Evolutionary conservation across 2,329 filamentous ascomycete genomes (phyloP), one percentile per base, ranked within the genome.

Genomic region (Microdochium bolleyi): DNA sequence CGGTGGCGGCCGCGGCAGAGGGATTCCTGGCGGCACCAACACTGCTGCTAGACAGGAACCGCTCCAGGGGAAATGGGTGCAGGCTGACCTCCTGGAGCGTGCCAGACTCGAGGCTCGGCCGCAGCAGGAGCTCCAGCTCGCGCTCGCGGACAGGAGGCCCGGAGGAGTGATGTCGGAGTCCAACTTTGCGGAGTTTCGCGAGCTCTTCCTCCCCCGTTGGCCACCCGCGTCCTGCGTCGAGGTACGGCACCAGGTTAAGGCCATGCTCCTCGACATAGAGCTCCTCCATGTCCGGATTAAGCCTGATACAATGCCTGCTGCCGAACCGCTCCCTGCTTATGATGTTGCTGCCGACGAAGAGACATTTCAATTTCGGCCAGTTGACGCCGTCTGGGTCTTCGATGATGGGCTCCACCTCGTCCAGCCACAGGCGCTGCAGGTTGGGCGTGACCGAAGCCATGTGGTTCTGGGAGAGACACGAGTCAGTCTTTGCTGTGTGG

Each of bases 371-470:
- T 41, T 51, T 53, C 38, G 49, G 44, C 48, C 53, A 61, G 10
- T 25, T 2, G 7, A 24, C 25, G n/a, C 54, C 8, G 2, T 51
- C 2, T 27, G 16, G 9, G 2, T 49, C 24, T n/a, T 37, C 24
- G 10, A 53, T 27, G 2, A 2, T 24, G 14, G 60, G 3, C 30
- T 50, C 24, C 7, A 46, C 21, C 5, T 46, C 41, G 22, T 63
- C 58, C 1, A 65, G 8, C 61, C 61, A 65, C 2, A 57, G 52
- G 11, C 59, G 55, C 49, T 64, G 58, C 5, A 64, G 46, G 19
- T 62, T 63, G 11, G 64, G 63, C 3, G 57, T 53, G 24, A 49
- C 25, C 25, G 9, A 11, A 24, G 46, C n/a, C 49, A 60, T 53
- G 19, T 46, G 22, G 7, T 16, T 19, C 41, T 46, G 60, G 24